These are phyloP conservation scores for Eucalyptus cloeziana DNA, from an alignment of 345 rosid species.

Conservation along the genomic window DNA sequence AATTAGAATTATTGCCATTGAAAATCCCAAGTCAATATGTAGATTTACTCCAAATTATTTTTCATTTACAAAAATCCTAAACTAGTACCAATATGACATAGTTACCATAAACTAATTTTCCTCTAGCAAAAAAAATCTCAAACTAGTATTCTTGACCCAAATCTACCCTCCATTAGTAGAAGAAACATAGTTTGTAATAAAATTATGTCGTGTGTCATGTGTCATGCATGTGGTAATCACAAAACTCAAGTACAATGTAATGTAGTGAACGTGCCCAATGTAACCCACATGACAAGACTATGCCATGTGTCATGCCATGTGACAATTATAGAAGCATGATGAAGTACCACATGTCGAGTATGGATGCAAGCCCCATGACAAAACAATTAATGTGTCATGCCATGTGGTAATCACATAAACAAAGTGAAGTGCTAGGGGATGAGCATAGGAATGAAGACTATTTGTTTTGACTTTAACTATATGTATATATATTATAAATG, in stretches of 20 bases:
- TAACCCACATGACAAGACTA: neutral
- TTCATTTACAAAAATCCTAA: neutral
- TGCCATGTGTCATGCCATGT: neutral
- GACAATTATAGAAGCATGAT: neutral
- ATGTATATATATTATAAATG: too few relatives aligned
- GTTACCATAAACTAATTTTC: neutral
- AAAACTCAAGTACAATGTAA: fast-evolving
- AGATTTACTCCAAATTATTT: neutral
- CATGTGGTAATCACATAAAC: neutral
- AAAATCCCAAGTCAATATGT: neutral
- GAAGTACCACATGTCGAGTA: neutral
- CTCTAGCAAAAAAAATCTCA: neutral
- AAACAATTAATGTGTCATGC: neutral
- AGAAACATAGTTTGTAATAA: neutral
- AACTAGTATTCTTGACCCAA: neutral
- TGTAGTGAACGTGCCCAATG: neutral
- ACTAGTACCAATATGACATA: neutral
- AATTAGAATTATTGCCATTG: neutral
- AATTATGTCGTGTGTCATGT: neutral
- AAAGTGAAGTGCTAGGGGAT: neutral
- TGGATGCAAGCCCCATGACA: neutral
- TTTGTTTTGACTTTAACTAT: too few relatives aligned
- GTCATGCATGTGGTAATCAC: neutral
- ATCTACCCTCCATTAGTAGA: neutral
- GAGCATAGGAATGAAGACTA: neutral